Evolutionary conservation across 257 asterid genomes (phyloP), one percentile per base, ranked within the genome.

Genomic region (Paulownia fortunei): DNA sequence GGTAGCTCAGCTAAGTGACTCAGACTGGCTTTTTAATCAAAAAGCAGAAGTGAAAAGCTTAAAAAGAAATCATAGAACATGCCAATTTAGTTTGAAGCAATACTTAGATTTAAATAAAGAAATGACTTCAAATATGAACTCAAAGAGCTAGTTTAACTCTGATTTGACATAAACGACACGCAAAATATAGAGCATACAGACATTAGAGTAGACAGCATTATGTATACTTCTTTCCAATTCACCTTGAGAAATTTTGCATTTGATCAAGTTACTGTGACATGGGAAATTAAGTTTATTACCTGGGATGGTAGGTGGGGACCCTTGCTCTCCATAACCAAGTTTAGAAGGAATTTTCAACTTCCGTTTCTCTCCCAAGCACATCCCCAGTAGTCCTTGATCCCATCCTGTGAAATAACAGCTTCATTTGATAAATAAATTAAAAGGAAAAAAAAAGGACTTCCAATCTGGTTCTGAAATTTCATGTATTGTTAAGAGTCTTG

Each of bases 251-350:
- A 36, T 23, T 0, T 16, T 36, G 75, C 3, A 61, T 11, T 62
- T 59, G 11, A 54, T 54, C 12, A 18, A 70, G 49, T 36, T 56
- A 49, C 13, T 11, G 59, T 41, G 46, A 41, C 23, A 46, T 58
- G 42, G 5, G 8, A 67, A 54, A 4, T 30, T 34, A 27, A 47
- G 65, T 51, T 60, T 21, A 74, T 78, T 85, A 96, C 99, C 99
- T 83, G 99, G 99, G 83, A 96, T 96, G 56, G 85, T 87, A 55
- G 99, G 99, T 26, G 99, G 99, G 71, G 96, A 83, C n/a, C 99
- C 99, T 69, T 87, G 91, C 0, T 93, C 99, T 5, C 99, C 99
- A 64, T 96, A 96, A 80, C 97, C 99, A 36, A 93, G 97, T 85
- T 92, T 93, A 58, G 99, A 82, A 41, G 99, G 99, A 61, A 96